Percentiles rank a stretch among this genome's conserved stretches.
These are phyloP conservation scores for Heritiera littoralis DNA, from an alignment of 345 rosid species.

Conservation along the genomic window DNA sequence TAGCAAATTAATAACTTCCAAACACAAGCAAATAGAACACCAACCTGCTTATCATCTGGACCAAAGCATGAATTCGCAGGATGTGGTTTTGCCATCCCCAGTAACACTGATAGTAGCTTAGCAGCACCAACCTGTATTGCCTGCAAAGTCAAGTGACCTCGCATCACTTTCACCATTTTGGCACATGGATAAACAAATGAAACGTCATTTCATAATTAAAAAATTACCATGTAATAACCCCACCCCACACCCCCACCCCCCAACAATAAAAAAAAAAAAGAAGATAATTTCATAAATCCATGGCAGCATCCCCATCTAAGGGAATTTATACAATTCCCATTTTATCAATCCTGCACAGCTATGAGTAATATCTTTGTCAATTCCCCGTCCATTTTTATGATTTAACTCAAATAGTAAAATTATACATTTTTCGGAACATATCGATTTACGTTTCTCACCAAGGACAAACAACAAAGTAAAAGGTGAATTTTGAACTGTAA, in stretches of 20 bases:
- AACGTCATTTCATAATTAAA: not conserved
- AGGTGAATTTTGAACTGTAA: not conserved
- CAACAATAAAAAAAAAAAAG: not conserved
- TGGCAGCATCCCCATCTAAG: not conserved
- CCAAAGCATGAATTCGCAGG: constrained; percentile 56
- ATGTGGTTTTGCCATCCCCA: constrained; percentile 56
- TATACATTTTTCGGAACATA: not conserved
- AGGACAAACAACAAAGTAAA: not conserved
- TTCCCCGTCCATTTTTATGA: not conserved
- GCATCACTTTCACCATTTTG: not conserved
- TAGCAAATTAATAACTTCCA: constrained; percentile 15
- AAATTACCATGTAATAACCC: not conserved
- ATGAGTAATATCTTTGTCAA: not conserved
- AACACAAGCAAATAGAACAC: constrained; percentile 23
- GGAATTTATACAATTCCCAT: not conserved
- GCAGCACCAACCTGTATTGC: constrained; percentile 69
- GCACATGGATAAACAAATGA: not conserved
- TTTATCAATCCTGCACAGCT: not conserved
- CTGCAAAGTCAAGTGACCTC: constrained; percentile 40
- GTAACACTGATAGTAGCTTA: constrained; percentile 57
- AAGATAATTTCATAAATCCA: not conserved
- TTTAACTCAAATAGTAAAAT: not conserved
- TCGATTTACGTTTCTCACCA: not conserved
- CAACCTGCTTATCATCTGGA: constrained; percentile 77
- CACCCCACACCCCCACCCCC: not conserved